Evolutionary conservation across 2,329 filamentous ascomycete species (phyloP).

Genomic region (Trichoderma sp.): DNA sequence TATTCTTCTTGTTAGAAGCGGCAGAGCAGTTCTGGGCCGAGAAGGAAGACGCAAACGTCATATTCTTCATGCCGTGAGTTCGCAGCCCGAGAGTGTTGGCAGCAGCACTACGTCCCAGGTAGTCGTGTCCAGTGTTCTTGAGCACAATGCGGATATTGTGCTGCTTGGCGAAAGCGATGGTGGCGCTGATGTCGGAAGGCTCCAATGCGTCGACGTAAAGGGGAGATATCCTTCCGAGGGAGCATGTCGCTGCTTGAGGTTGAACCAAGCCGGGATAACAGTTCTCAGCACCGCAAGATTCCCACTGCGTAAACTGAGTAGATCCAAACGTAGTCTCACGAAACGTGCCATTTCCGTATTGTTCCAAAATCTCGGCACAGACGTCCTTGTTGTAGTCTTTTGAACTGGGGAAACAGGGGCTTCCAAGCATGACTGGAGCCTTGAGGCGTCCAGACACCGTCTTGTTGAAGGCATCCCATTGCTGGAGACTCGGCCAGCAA

Average conservation of each 20-base stretch:
- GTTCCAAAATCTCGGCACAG: neutral
- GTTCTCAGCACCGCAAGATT: conserved; percentile 7
- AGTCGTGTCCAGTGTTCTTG: conserved; percentile 39
- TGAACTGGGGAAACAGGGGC: conserved; percentile 41
- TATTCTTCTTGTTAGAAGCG: neutral
- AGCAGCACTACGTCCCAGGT: conserved; percentile 41
- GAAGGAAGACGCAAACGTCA: conserved; percentile 36
- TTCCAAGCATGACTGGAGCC: conserved; percentile 51
- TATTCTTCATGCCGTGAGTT: conserved; percentile 44
- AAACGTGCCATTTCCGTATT: conserved; percentile 6
- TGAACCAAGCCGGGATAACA: neutral
- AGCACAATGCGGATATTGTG: conserved; percentile 42
- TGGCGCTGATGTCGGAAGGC: conserved; percentile 24
- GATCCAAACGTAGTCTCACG: neutral
- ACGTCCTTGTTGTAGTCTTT: neutral
- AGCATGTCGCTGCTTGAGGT: neutral
- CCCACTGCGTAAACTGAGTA: neutral
- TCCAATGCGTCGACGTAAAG: conserved; percentile 1
- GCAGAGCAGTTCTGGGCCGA: conserved; percentile 35
- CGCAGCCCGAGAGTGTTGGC: conserved; percentile 41
- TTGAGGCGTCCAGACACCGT: conserved; percentile 55
- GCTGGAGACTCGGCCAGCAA: conserved; percentile 51
- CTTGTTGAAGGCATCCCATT: conserved; percentile 54
- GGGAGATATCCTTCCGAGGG: conserved; percentile 15
- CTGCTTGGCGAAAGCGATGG: conserved; percentile 42